Conservation (phyloP, 1,284 basidiomycete genomes). For the Trichosporon ovoides region DNA sequence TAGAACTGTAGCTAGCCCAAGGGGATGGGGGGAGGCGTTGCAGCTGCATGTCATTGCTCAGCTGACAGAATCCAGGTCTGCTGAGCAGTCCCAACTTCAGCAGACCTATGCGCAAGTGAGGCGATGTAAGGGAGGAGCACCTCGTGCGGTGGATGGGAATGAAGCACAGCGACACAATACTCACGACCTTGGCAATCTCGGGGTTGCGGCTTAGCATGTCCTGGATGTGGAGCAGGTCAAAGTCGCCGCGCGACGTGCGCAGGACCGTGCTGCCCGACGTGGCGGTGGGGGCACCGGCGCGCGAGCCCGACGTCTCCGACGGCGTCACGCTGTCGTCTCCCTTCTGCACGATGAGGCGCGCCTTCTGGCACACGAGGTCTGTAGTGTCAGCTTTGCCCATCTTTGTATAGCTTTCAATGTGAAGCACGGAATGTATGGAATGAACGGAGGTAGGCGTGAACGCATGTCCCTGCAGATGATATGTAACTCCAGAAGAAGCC, state of each 20-base stretch:
- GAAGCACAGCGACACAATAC: conserved; percentile 5
- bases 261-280: neutral
- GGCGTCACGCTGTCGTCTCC: conserved; percentile 18
- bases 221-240: conserved; percentile 29
- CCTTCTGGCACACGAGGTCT: conserved; percentile 45
- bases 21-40: no score
- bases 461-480: no score
- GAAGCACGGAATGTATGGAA: no score
- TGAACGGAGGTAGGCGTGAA: no score
- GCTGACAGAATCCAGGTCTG: neutral
- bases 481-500: no score
- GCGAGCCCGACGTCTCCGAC: conserved; percentile 31
- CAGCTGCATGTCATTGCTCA: neutral
- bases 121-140: no score
- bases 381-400: conserved; percentile 10
- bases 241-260: neutral
- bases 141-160: neutral
- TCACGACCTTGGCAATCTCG: conserved; percentile 35
- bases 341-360: conserved; percentile 39
- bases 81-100: no score
- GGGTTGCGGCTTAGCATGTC: conserved; percentile 33
- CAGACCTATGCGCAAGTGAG: no score
- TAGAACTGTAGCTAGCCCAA: no score
- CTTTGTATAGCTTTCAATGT: no score
- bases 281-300: conserved; percentile 3